These are phyloP conservation scores for Backusella australiensis DNA, from an alignment of 192 early-diverging fungal species.

Conservation along the genomic window DNA sequence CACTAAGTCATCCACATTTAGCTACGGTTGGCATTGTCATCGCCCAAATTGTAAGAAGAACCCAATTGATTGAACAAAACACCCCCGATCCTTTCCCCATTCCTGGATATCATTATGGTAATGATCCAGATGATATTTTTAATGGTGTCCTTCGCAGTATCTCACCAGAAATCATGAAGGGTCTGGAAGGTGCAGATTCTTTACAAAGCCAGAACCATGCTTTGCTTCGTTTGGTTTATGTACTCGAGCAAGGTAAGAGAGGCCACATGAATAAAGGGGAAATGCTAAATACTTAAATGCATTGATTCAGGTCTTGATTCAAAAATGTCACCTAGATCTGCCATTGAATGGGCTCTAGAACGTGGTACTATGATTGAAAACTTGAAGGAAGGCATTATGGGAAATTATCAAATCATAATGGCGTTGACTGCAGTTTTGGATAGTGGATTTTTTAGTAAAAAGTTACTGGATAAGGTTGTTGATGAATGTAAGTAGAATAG, in stretches of 20 bases:
- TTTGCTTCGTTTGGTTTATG: conserved; percentile 52
- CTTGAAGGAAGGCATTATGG: conserved; percentile 51
- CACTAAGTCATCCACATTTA: not conserved
- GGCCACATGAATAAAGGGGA: not conserved
- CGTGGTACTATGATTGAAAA: conserved; percentile 51
- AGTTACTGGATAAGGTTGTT: conserved; percentile 51
- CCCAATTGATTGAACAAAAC: conserved; percentile 41
- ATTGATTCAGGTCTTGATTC: conserved; percentile 30
- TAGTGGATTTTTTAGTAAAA: conserved; percentile 46
- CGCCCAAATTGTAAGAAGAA: conserved; percentile 54
- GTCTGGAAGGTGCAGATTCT: conserved; percentile 32
- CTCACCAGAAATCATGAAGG: conserved; percentile 23
- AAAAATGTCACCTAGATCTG: conserved; percentile 41
- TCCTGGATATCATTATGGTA: conserved; percentile 16
- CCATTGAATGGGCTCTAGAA: conserved; percentile 56
- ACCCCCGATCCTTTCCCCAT: conserved; percentile 41
- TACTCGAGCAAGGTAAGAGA: conserved; percentile 46
- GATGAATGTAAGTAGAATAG: conserved; percentile 39
- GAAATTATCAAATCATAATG: conserved; percentile 51
- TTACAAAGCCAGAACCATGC: conserved; percentile 41
- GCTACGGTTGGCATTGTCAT: conserved; percentile 61
- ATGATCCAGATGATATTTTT: not conserved
- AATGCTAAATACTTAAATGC: not conserved
- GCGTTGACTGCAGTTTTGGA: conserved; percentile 44
- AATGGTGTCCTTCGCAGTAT: not conserved